phyloP scores from a whole-genome alignment of 257 asterid species.

The Marsdenia floribunda region DNA sequence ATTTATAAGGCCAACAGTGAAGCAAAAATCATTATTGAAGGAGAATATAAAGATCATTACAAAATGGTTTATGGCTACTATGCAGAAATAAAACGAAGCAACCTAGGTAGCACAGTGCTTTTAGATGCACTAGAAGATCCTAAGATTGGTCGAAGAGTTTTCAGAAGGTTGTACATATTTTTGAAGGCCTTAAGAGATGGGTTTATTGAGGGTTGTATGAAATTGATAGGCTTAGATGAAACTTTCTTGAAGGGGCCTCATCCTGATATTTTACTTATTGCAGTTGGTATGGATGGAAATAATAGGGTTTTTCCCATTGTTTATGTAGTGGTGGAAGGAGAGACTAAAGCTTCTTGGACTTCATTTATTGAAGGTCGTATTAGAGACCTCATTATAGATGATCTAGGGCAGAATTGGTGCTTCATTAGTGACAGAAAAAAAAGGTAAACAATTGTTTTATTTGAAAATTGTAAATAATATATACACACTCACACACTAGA shows the following conservation, averaged over 20 bases:
- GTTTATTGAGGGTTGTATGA: background rate
- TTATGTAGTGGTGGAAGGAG: background rate
- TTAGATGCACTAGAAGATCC: background rate
- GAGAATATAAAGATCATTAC: background rate
- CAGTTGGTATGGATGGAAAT: background rate
- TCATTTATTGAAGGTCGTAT: no score
- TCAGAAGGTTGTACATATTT: background rate
- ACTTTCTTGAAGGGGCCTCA: background rate
- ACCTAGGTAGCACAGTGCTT: background rate
- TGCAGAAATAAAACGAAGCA: background rate
- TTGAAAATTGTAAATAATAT: no score
- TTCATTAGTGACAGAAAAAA: no score
- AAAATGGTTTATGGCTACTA: no score
- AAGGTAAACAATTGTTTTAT: no score
- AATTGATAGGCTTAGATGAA: background rate
- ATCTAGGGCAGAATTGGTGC: background rate
- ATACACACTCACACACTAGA: no score
- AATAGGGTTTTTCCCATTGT: background rate
- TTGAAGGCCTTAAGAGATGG: background rate
- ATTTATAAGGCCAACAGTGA: no score
- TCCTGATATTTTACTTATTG: background rate
- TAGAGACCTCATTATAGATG: background rate
- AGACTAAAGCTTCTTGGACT: background rate
- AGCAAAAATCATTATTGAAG: no score
- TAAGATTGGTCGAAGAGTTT: no score